phyloP scores from a whole-genome alignment of 2,329 filamentous ascomycete genomes.

The Alternaria arbusti region DNA sequence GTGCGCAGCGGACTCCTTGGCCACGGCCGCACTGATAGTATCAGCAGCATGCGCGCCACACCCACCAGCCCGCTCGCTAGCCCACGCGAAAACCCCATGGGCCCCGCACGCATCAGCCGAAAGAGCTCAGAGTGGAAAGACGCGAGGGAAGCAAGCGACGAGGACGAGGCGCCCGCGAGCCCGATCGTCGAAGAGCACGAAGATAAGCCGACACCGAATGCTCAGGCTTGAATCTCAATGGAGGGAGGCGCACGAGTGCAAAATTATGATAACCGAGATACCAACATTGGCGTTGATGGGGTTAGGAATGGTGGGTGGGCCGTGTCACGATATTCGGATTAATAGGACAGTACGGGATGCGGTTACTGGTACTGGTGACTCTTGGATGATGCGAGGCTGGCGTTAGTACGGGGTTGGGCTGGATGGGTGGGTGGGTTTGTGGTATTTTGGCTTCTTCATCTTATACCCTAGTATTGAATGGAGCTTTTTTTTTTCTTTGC shows the following conservation, averaged over 20 bases:
- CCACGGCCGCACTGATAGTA: constrained; percentile 81
- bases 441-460: constrained; percentile 10
- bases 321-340: constrained; percentile 7
- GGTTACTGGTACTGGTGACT: neutral
- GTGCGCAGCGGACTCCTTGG: constrained; percentile 78
- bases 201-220: constrained; percentile 6
- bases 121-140: constrained; percentile 48
- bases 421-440: neutral
- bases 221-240: neutral
- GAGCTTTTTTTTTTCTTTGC: constrained; percentile 5
- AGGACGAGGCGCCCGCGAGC: constrained; percentile 28
- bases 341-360: neutral
- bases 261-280: neutral
- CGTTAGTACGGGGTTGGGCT: neutral
- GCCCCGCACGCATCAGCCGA: constrained; percentile 38
- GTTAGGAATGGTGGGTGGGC: neutral
- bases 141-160: constrained; percentile 35
- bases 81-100: constrained; percentile 44
- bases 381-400: neutral
- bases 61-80: constrained; percentile 68
- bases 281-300: neutral
- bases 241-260: neutral
- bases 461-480: constrained; percentile 21
- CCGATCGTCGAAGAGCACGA: constrained; percentile 15
- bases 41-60: constrained; percentile 69